Conservation (phyloP, 2,329 filamentous ascomycete genomes). For the Ophiostoma australiae region DNA sequence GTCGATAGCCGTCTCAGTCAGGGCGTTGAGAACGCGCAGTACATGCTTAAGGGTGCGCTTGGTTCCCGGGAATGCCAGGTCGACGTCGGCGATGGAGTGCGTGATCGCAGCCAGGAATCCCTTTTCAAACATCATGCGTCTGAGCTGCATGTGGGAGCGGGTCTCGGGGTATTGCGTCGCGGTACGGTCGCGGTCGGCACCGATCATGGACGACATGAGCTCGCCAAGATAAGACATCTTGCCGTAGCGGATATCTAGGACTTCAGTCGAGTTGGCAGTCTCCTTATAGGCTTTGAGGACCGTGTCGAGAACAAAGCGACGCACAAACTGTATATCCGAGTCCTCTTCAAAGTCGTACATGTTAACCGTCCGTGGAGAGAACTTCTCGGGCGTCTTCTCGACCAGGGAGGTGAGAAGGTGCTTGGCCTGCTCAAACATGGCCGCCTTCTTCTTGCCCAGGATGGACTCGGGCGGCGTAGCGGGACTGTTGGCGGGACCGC, state of each 20-base stretch:
- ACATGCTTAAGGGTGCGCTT: slow-evolving; percentile 97
- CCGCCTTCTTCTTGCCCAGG: slow-evolving; percentile 73
- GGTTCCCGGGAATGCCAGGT: slow-evolving; percentile 87
- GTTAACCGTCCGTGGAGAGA: slow-evolving; percentile 52
- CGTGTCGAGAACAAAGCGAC: slow-evolving; percentile 91
- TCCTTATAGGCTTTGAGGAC: slow-evolving; percentile 89
- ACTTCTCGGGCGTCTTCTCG: slow-evolving; percentile 76
- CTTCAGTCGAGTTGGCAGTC: slow-evolving; percentile 70
- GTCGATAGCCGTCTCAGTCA: slow-evolving; percentile 81
- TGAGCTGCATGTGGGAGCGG: slow-evolving; percentile 74
- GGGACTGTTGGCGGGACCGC: slow-evolving; percentile 50
- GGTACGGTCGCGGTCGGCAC: slow-evolving; percentile 68
- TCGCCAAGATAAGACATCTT: slow-evolving; percentile 83
- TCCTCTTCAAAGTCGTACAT: slow-evolving; percentile 69
- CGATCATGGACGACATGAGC: slow-evolving; percentile 88
- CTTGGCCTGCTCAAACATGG: slow-evolving; percentile 81
- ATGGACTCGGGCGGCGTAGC: slow-evolving; percentile 55
- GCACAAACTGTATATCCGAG: slow-evolving; percentile 80
- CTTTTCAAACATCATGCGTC: slow-evolving; percentile 97
- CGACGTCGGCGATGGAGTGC: slow-evolving; percentile 87
- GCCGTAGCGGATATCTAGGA: slow-evolving; percentile 79
- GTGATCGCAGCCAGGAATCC: slow-evolving; percentile 87
- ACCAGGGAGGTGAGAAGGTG: slow-evolving; percentile 82
- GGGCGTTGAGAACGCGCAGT: slow-evolving; percentile 75
- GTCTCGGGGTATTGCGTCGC: slow-evolving; percentile 38